Evolutionary conservation across 805 yeast genomes (phyloP).

Genomic region (Torulaspora delbrueckii): DNA sequence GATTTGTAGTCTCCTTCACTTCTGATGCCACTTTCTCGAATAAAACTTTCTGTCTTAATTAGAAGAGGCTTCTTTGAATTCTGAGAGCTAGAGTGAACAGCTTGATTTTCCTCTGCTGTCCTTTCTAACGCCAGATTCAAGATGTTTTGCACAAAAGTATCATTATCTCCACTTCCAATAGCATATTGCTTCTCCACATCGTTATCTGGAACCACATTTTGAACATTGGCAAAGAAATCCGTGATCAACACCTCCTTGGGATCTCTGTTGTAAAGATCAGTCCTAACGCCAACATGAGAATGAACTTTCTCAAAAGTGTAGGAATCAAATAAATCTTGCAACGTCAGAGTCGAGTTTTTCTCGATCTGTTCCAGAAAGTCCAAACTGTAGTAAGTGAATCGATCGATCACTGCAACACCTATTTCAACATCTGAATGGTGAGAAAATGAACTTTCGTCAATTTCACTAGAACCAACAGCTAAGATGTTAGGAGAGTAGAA

Average conservation of each 20-base stretch:
- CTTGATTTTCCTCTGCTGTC: conserved; percentile 1
- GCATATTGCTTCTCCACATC: conserved; percentile 42
- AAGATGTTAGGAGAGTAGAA: conserved; percentile 88
- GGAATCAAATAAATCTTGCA: conserved; percentile 78
- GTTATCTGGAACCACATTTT: conserved; percentile 63
- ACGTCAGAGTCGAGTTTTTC: conserved; percentile 65
- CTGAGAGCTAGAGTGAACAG: neutral
- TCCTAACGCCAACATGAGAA: conserved; percentile 88
- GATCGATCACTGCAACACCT: conserved; percentile 96
- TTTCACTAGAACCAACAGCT: conserved; percentile 84
- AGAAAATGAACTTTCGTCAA: conserved; percentile 88
- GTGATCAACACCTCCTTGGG: conserved; percentile 64
- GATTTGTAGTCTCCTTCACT: neutral
- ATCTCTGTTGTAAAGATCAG: conserved; percentile 68
- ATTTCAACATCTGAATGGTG: conserved; percentile 94
- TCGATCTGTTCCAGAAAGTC: conserved; percentile 82
- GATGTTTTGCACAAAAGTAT: conserved; percentile 11
- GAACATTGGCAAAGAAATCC: conserved; percentile 92
- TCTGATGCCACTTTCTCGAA: neutral
- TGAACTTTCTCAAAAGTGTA: conserved; percentile 83
- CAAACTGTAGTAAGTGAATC: conserved; percentile 88
- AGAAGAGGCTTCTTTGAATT: neutral
- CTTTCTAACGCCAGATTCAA: conserved; percentile 18
- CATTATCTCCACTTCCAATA: neutral
- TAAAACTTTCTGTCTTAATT: conserved; percentile 5